Evolutionary conservation across 169 alveolate species (phyloP).

Genomic region (Plasmodium vinckei): DNA sequence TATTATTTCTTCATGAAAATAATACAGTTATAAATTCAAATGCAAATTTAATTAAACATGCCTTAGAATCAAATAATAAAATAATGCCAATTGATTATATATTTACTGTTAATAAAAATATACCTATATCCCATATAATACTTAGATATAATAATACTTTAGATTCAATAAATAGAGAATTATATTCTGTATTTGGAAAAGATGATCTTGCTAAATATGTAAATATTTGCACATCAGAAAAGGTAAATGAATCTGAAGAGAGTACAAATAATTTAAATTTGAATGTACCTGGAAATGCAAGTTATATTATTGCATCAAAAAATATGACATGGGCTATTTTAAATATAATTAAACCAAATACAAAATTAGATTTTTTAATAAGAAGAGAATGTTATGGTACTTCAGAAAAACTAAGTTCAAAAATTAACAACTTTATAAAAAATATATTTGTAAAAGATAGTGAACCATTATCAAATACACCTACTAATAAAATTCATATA

Average conservation of each 20-base stretch:
- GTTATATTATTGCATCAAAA: slow-evolving; percentile 45
- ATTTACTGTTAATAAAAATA: slow-evolving; percentile 59
- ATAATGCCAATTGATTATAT: slow-evolving; percentile 37
- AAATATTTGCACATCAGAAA: background rate
- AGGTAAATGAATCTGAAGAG: background rate
- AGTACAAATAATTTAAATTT: background rate
- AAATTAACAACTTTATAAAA: slow-evolving; percentile 64
- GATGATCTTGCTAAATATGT: slow-evolving; percentile 30
- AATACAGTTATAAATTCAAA: slow-evolving; percentile 56
- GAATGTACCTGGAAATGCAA: slow-evolving; percentile 9
- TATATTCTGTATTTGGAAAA: slow-evolving; percentile 35
- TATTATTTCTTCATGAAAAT: slow-evolving; percentile 48
- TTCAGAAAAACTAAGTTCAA: slow-evolving; percentile 51
- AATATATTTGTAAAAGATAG: slow-evolving; percentile 36
- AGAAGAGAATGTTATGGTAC: slow-evolving; percentile 47
- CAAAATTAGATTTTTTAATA: slow-evolving; percentile 16
- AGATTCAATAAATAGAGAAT: slow-evolving; percentile 37
- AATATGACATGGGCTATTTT: slow-evolving; percentile 32
- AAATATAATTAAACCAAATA: slow-evolving; percentile 24
- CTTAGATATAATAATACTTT: slow-evolving; percentile 22
- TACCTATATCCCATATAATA: slow-evolving; percentile 38
- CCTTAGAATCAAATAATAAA: slow-evolving; percentile 37
- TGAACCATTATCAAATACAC: background rate
- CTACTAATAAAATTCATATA: background rate
- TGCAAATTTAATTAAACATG: slow-evolving; percentile 39